phyloP scores from a whole-genome alignment of 2,329 filamentous ascomycete species.

The Fusarium verticillioides region DNA sequence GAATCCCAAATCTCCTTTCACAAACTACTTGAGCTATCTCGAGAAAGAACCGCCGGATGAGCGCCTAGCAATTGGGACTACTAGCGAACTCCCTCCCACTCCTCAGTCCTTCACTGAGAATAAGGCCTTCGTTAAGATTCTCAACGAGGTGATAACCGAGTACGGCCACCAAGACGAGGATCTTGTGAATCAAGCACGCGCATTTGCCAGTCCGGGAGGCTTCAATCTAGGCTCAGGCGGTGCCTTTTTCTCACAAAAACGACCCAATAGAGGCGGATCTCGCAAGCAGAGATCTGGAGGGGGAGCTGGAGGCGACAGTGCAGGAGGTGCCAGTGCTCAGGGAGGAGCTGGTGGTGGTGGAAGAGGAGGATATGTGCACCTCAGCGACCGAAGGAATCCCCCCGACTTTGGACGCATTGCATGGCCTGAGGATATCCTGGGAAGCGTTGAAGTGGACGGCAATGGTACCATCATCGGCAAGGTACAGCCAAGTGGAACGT shows the following conservation, averaged over 20 bases:
- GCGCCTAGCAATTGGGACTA: constrained; percentile 68
- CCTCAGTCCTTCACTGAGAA: constrained; percentile 70
- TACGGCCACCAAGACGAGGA: constrained; percentile 67
- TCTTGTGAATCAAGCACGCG: constrained; percentile 66
- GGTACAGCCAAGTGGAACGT: constrained; percentile 70
- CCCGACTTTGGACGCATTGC: constrained; percentile 75
- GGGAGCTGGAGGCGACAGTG: constrained; percentile 58
- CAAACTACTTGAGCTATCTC: constrained; percentile 69
- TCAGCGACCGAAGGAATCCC: constrained; percentile 72
- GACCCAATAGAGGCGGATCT: constrained; percentile 48
- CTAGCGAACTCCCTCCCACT: constrained; percentile 68
- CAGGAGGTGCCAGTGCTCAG: constrained; percentile 67
- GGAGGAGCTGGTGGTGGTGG: constrained; percentile 71
- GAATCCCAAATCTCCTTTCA: constrained; percentile 56
- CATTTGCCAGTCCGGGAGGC: constrained; percentile 68
- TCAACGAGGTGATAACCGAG: constrained; percentile 66
- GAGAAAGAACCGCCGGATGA: constrained; percentile 65
- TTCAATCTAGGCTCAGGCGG: constrained; percentile 64
- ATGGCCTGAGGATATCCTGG: constrained; percentile 76
- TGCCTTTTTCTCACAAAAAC: constrained; percentile 59
- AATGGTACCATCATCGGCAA: constrained; percentile 67
- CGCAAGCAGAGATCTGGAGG: constrained; percentile 53
- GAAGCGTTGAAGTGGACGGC: constrained; percentile 72
- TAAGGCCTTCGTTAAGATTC: constrained; percentile 66
- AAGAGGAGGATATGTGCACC: constrained; percentile 71